Evolutionary conservation across 805 yeast species (phyloP), one percentile per base, ranked within the genome.

Genomic region (Suhomyces xylopsoci): DNA sequence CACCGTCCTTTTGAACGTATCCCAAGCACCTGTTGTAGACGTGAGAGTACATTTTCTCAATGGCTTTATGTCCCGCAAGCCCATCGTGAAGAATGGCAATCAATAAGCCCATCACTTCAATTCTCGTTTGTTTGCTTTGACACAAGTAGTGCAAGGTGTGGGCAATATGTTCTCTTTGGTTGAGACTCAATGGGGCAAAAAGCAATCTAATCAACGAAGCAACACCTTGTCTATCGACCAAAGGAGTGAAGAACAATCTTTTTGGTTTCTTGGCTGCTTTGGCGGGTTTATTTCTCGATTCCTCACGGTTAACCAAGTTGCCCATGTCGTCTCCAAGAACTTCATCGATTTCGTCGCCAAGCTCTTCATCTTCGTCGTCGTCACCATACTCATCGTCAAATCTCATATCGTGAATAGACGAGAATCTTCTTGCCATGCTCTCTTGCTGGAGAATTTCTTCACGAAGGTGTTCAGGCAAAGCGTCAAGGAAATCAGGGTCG

Each of bases 401-500:
- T 49, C 56, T 60, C 62, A 55, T 52, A 28, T 58, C 66, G 12
- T 55, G 62, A 30, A 54, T 53, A 9, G 58, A 58, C 1, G 75
- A 62, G 54, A 69, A 70, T 51, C 81, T 63, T 40, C 75, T 59
- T 3, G 78, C 74, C 59, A 77, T 68, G 0, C 78, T 73, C 58
- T 84, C 88, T 47, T 82, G 85, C 26, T 79, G 82, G 15, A 84
- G 63, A 42, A 85, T 83, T 56, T 84, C 88, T 19, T 81, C 81
- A 22, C 94, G 73, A 24, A 88, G 77, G 59, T 66, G 69, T 52
- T 82, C 87, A 0, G 97, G 97, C 8, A 90, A 74, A 1, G 96
- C 93, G 22, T 86, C 84, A 55, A 91, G 74, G 66, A 90, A 91
- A 42, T 85, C 90, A 0, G 90, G 86, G 58, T 86, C 96, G 50